phyloP scores from a whole-genome alignment of 2,329 filamentous ascomycete genomes.

The Elsinoe perseae region DNA sequence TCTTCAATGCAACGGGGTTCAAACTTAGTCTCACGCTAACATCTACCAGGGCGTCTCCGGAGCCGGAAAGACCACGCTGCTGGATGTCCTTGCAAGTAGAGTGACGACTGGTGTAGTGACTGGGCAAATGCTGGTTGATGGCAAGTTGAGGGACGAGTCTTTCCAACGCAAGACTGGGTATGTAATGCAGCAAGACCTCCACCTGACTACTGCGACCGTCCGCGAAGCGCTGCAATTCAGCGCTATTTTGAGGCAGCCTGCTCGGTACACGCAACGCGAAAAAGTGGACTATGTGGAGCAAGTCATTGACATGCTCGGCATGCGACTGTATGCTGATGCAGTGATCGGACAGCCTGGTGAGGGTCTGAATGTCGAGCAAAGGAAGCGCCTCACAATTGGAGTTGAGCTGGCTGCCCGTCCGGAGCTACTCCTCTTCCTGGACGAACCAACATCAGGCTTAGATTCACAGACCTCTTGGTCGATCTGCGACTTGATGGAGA shows the following conservation, averaged over 20 bases:
- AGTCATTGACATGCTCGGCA: conserved; percentile 56
- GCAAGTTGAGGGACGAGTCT: conserved; percentile 46
- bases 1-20: too few species aligned
- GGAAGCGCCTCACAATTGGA: conserved; percentile 59
- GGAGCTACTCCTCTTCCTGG: conserved; percentile 66
- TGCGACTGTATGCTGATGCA: conserved; percentile 59
- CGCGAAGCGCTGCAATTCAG: conserved; percentile 49
- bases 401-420: conserved; percentile 58
- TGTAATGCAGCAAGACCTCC: conserved; percentile 54
- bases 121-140: conserved; percentile 60
- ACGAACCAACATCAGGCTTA: conserved; percentile 70
- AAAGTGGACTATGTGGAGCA: conserved; percentile 59
- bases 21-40: too few species aligned
- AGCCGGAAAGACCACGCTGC: conserved; percentile 55
- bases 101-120: conserved; percentile 56
- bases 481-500: conserved; percentile 69
- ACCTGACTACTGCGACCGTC: conserved; percentile 50
- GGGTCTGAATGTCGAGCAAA: conserved; percentile 58
- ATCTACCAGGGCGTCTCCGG: conserved; percentile 54
- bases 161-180: conserved; percentile 62
- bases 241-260: conserved; percentile 49
- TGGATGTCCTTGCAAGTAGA: conserved; percentile 50
- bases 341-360: conserved; percentile 55
- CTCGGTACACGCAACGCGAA: conserved; percentile 47
- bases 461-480: conserved; percentile 67